Evolutionary conservation across 345 rosid species (phyloP), one percentile per base, ranked within the genome.

Genomic region (Iberis pinnata): DNA sequence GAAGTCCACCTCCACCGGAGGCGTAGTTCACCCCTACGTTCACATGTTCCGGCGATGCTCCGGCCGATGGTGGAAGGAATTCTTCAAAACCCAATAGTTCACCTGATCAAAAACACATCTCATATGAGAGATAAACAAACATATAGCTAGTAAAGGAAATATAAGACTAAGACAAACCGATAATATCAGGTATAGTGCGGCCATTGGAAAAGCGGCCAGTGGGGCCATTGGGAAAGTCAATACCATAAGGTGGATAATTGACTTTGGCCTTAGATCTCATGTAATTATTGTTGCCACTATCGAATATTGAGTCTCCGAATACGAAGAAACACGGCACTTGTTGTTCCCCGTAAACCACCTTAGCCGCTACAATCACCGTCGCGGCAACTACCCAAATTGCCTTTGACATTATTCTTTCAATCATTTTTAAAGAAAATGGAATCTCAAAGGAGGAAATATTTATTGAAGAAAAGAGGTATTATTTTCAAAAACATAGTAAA

Each of bases 171-270:
- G 19, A 67, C 70, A 41, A 22, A 78, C 86, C 76, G 33, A 82
- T 61, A 20, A 67, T 1, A 65, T 83, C 90, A 0, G 75, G 49
- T 0, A 64, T 53, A 31, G 71, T 83, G 43, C 52, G 71, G 13
- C 84, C 87, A 53, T 80, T 78, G 20, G 33, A 64, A 61, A 83
- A 83, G 26, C 90, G 70, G 43, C 90, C 87, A 2, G 82, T 76
- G 5, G 90, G 82, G 36, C 90, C 75, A 9, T 48, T 12, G 0
- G 79, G 64, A 48, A 78, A 80, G 55, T 80, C 82, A 26, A 75
- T 73, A 12, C 90, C 87, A 14, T 80, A 83, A 20, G 89, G 89
- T 22, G 36, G 5, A 38, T 22, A 80, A 55, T 80, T 57, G 33
- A 73, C 86, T 51, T 70, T 73, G 8, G 86, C 81, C 32, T 44